phyloP scores from a whole-genome alignment of 495 filamentous ascomycete species.

The Beverwykella pulmonaria region DNA sequence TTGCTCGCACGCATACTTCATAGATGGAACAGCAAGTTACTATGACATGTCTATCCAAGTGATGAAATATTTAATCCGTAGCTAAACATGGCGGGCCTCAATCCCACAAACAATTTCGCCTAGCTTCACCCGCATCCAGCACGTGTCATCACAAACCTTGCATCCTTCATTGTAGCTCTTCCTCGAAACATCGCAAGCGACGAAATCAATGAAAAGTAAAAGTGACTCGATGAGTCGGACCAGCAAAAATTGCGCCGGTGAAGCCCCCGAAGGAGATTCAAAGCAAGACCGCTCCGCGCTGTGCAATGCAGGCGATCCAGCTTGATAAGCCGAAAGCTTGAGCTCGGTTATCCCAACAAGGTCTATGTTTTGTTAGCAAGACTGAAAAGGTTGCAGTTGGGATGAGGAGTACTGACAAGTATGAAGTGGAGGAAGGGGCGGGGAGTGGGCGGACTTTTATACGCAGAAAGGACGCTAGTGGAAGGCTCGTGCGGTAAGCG shows the following conservation, averaged over 20 bases:
- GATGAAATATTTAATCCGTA: no score
- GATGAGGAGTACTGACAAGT: conserved; percentile 1
- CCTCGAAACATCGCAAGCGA: conserved; percentile 43
- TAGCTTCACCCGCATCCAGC: no score
- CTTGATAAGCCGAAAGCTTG: conserved; percentile 63
- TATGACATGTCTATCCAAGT: no score
- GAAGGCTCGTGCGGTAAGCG: not conserved
- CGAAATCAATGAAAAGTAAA: conserved; percentile 59
- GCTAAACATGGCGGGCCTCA: no score
- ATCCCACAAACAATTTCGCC: no score
- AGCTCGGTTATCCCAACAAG: conserved; percentile 67
- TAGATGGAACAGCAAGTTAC: no score
- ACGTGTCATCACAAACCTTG: no score
- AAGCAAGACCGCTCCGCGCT: conserved; percentile 65
- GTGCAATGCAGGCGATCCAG: conserved; percentile 76
- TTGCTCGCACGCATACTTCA: no score
- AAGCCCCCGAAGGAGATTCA: conserved; percentile 71
- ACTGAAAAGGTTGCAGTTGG: not conserved
- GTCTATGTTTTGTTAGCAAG: conserved; percentile 42
- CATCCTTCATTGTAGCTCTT: no score
- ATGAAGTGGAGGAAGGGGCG: not conserved
- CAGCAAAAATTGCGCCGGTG: conserved; percentile 72
- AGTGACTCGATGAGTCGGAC: conserved; percentile 41
- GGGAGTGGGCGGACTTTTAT: not conserved
- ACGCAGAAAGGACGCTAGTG: not conserved